Conservation (phyloP, 371 early-diverging fungal species). For the Mortierella sp. region DNA sequence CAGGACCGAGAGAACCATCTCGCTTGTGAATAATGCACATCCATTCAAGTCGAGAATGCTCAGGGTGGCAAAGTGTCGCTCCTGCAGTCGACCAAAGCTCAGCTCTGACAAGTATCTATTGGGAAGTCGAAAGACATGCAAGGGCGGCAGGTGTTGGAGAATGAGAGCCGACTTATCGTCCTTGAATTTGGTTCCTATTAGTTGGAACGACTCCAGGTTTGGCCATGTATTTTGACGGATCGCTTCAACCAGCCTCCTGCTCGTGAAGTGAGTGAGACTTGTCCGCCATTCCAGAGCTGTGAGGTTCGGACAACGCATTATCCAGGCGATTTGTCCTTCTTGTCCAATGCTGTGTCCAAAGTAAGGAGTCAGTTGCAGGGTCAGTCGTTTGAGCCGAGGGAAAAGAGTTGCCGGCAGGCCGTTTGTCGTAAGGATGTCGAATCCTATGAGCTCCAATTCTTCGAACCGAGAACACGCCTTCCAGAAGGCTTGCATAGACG, state of each 20-base stretch:
- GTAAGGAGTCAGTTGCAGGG: not conserved
- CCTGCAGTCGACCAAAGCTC: not conserved
- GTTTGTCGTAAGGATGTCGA: not conserved
- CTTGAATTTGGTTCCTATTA: not conserved
- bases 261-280: not conserved
- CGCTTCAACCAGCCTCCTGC: not conserved
- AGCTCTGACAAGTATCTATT: not conserved
- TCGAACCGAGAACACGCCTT: not conserved
- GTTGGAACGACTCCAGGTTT: not conserved
- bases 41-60: not conserved
- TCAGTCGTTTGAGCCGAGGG: not conserved
- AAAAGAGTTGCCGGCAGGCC: not conserved
- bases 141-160: not conserved
- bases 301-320: not conserved
- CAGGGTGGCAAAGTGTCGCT: not conserved
- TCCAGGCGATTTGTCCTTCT: not conserved
- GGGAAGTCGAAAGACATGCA: not conserved
- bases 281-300: not conserved
- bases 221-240: not conserved
- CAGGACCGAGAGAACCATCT: not conserved
- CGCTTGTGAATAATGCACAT: not conserved
- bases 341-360: not conserved
- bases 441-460: not conserved
- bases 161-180: not conserved
- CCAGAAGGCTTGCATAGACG: not conserved